Percentiles rank a stretch among this genome's conserved stretches.
Evolutionary conservation across 1,139 yeast species (phyloP).

Genomic region (Scheffersomyces titani): DNA sequence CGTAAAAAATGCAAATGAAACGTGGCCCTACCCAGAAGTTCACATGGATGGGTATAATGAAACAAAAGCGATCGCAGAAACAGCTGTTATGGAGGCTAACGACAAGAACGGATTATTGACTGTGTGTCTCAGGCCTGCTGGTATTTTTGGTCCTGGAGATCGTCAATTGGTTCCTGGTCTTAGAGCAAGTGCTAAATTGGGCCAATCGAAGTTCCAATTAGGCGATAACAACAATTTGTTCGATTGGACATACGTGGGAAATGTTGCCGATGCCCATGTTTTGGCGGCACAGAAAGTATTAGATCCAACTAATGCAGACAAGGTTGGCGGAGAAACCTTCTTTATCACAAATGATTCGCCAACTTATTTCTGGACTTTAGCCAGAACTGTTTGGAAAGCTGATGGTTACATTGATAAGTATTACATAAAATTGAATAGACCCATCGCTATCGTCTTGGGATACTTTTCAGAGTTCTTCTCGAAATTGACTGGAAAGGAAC

Average conservation of each 20-base stretch:
- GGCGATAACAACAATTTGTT: constrained; percentile 93
- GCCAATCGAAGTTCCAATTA: constrained; percentile 89
- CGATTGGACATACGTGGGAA: constrained; percentile 99
- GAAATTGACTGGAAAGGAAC: constrained; percentile 72
- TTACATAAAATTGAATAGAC: constrained; percentile 69
- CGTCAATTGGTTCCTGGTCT: constrained; percentile 94
- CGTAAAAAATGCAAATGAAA: constrained; percentile 86
- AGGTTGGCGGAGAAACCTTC: constrained; percentile 82
- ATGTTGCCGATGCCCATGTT: constrained; percentile 96
- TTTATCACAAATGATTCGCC: constrained; percentile 94
- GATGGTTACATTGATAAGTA: constrained; percentile 79
- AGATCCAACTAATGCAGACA: constrained; percentile 33
- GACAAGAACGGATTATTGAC: constrained; percentile 62
- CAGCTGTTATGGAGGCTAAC: constrained; percentile 72
- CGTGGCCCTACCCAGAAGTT: constrained; percentile 86
- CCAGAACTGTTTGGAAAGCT: constrained; percentile 95
- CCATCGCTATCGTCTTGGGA: constrained; percentile 78
- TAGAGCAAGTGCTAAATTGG: constrained; percentile 76
- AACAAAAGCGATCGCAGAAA: constrained; percentile 92
- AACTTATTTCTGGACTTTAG: constrained; percentile 95
- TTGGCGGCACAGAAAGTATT: constrained; percentile 81
- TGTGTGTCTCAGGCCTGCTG: constrained; percentile 93
- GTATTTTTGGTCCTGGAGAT: constrained; percentile 98
- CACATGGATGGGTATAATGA: constrained; percentile 98
- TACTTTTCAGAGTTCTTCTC: constrained; percentile 75